Conservation (phyloP, 2,329 filamentous ascomycete species). For the Ophiostoma quercus region DNA sequence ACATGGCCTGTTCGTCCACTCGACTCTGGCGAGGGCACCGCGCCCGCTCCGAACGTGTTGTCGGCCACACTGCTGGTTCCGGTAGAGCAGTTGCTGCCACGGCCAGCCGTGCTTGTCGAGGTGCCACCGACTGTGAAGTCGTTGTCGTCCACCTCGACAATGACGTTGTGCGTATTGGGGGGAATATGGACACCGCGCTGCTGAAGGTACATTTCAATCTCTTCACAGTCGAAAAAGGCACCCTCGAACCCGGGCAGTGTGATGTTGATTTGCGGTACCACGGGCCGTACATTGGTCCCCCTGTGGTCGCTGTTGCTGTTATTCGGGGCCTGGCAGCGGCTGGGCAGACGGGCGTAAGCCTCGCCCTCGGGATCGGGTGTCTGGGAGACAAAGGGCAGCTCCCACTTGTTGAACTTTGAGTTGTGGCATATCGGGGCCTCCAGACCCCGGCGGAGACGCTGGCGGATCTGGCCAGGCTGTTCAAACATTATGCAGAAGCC, state of each 20-base stretch:
- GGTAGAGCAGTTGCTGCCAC: neutral
- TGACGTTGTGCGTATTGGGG: constrained; percentile 54
- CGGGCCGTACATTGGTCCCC: constrained; percentile 34
- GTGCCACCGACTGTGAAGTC: constrained; percentile 35
- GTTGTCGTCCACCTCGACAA: constrained; percentile 49
- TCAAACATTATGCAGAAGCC: constrained; percentile 64
- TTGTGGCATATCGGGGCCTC: constrained; percentile 50
- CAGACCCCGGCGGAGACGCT: constrained; percentile 37
- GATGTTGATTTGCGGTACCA: constrained; percentile 47
- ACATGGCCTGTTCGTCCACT: neutral
- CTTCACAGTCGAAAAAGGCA: constrained; percentile 70
- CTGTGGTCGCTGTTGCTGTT: constrained; percentile 34
- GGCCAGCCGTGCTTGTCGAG: neutral
- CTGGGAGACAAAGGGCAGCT: constrained; percentile 33
- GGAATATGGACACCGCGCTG: constrained; percentile 59
- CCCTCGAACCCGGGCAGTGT: constrained; percentile 61
- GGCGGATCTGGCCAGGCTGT: constrained; percentile 43
- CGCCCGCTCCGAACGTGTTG: neutral
- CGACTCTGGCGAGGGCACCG: neutral
- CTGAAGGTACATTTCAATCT: constrained; percentile 69
- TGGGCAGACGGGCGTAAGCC: neutral
- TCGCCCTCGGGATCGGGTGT: constrained; percentile 25
- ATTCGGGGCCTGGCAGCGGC: constrained; percentile 4
- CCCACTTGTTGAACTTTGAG: constrained; percentile 40
- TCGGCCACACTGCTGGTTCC: neutral